Evolutionary conservation across 1,284 basidiomycete genomes (phyloP), one percentile per base, ranked within the genome.

Genomic region (Volvariella surrecta): DNA sequence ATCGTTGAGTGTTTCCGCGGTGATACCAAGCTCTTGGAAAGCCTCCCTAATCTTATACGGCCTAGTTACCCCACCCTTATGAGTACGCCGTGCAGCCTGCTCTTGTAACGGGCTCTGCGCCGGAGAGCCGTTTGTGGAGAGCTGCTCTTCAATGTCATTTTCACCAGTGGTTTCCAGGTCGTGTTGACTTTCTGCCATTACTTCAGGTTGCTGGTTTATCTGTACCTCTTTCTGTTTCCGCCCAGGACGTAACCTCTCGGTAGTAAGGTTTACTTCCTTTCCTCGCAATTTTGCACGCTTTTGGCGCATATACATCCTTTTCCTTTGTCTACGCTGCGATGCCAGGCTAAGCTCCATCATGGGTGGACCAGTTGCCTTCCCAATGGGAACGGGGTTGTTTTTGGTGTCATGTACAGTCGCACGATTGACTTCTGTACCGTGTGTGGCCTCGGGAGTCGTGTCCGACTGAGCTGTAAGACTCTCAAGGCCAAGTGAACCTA

Each of bases 251-350:
- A 79, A 57, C 43, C 58, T 64, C 3, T 50, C 47, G 2, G 57
- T 46, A 17, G 58, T 57, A n/a, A 59, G 51, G 22, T 63, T 59
- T 2, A 56, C 53, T 10, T 53, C 53, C 13, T 15, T 15, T 15
- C 77, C 77, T 2, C 52, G 52, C 20, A 59, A 54, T 31, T 67
- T 60, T 11, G 83, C 82, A 32, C 84, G 72, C 55, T 76, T 81
- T 32, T 74, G 73, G 8, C 84, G 76, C 82, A 86, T 86, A 54
- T 82, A 74, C 4, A 87, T 60, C 24, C 82, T 68, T 48, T 85
- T 85, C 48, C 63, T 61, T 24, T 76, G 51, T 28, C 74, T 77
- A 34, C 76, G 70, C 13, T 76, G 76, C 3, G 74, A 69, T 2
- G 53, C 56, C 3, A 80, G 78, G n/a, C 72, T 70, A n/a, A 74